phyloP scores from a whole-genome alignment of 805 yeast genomes.

The Lipomyces sp. region DNA sequence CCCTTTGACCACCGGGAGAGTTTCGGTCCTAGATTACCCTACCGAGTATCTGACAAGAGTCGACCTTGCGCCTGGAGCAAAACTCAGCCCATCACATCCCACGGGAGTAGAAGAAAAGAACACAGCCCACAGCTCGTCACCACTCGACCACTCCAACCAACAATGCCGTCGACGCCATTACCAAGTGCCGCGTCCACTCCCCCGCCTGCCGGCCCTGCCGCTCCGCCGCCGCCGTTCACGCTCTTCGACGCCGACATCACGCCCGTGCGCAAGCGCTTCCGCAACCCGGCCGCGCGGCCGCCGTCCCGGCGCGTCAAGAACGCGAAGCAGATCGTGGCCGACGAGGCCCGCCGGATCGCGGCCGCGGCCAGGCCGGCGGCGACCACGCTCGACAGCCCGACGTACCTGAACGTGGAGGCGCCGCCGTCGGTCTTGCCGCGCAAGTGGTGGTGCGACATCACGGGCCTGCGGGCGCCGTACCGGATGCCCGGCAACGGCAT shows the following conservation, averaged over 20 bases:
- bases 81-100: no score
- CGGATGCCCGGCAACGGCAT: slow-evolving; percentile 64
- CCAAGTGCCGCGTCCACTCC: not conserved
- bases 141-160: not conserved
- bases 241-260: slow-evolving; percentile 33
- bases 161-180: not conserved
- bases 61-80: no score
- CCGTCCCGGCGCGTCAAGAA: slow-evolving; percentile 69
- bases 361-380: slow-evolving; percentile 33
- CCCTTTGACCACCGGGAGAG: slow-evolving; percentile 32
- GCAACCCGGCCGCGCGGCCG: slow-evolving; percentile 48
- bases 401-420: slow-evolving; percentile 69
- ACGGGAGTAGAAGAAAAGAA: no score
- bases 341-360: slow-evolving; percentile 67
- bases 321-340: slow-evolving; percentile 65
- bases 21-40: no score
- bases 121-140: no score
- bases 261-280: slow-evolving; percentile 45
- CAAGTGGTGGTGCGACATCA: slow-evolving; percentile 87
- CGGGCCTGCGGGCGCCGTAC: slow-evolving; percentile 80
- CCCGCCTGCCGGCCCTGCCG: not conserved
- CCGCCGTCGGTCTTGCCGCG: slow-evolving; percentile 83
- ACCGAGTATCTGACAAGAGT: no score
- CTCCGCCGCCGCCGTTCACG: slow-evolving; percentile 15
- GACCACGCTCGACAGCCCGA: slow-evolving; percentile 44